Percentiles rank a stretch among this genome's conserved stretches.
Conservation (phyloP, 257 asterid species). For the Eustoma russellianum region DNA sequence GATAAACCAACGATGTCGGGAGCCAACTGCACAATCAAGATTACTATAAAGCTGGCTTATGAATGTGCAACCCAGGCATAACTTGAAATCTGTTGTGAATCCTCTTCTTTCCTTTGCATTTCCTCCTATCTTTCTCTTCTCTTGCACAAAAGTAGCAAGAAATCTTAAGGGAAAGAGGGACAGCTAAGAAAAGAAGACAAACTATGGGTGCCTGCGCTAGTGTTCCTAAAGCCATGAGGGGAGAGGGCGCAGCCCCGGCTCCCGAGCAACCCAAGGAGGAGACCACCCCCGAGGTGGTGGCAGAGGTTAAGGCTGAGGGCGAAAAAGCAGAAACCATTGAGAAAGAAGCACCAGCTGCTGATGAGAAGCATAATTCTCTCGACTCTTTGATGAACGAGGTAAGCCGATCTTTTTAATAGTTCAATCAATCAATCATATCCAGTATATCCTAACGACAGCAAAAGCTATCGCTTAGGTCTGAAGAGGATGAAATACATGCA, state of each 20-base stretch:
- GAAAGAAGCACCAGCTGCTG: background rate
- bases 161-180: conserved; percentile 7
- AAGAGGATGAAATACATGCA: too few species aligned
- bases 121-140: background rate
- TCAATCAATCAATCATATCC: too few species aligned
- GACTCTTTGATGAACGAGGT: background rate
- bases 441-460: too few species aligned
- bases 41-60: background rate
- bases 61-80: too few species aligned
- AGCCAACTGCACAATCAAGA: too few species aligned
- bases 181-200: background rate
- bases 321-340: background rate
- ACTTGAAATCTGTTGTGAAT: background rate
- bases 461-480: too few species aligned
- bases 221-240: conserved; percentile 4
- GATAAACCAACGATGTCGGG: background rate
- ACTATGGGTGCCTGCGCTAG: conserved; percentile 13
- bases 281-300: background rate
- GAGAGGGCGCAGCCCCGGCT: conserved; percentile 1
- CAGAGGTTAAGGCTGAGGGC: background rate
- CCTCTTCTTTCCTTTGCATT: background rate
- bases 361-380: background rate
- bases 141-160: background rate
- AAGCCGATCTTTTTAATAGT: too few species aligned
- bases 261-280: conserved; percentile 5